Evolutionary conservation across 2,329 filamentous ascomycete species (phyloP).

Genomic region (Fusarium haematococcum): DNA sequence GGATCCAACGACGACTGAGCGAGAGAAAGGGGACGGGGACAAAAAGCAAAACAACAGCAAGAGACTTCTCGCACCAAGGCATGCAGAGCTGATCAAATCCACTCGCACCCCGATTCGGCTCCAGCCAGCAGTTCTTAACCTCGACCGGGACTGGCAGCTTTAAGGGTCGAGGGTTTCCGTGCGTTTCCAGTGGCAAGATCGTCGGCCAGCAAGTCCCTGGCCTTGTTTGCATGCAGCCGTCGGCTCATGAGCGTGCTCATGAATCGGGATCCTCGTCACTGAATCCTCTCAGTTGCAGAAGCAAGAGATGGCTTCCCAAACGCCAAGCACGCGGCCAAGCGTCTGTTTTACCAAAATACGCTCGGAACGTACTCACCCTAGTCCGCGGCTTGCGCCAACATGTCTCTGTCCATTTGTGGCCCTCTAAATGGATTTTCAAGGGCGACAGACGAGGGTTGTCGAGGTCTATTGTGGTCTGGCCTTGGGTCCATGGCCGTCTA

Average conservation of each 20-base stretch:
- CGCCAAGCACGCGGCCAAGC: background rate
- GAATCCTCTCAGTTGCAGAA: background rate
- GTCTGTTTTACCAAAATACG: slow-evolving; percentile 12
- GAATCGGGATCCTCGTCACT: background rate
- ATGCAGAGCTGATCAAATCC: slow-evolving; percentile 1
- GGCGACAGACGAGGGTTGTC: background rate
- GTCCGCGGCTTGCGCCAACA: slow-evolving; percentile 14
- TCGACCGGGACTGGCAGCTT: background rate
- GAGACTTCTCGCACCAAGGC: slow-evolving; percentile 2
- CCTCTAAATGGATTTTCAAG: background rate
- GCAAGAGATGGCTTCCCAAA: background rate
- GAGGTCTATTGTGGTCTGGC: slow-evolving; percentile 15
- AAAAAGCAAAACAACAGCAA: slow-evolving; percentile 2
- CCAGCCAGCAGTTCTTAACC: background rate
- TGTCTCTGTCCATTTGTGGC: slow-evolving; percentile 19
- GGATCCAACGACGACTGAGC: slow-evolving; percentile 16
- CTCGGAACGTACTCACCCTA: slow-evolving; percentile 1
- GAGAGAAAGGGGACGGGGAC: slow-evolving; percentile 14
- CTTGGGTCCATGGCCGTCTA: slow-evolving; percentile 27
- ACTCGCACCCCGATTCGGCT: background rate
- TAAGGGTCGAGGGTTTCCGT: background rate
- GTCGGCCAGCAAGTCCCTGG: background rate
- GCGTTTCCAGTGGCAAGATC: background rate
- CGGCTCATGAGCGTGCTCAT: background rate
- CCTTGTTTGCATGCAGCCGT: background rate